These are phyloP conservation scores for Zoysia japonica DNA, from an alignment of 176 grass and related monocot species.

Conservation along the genomic window DNA sequence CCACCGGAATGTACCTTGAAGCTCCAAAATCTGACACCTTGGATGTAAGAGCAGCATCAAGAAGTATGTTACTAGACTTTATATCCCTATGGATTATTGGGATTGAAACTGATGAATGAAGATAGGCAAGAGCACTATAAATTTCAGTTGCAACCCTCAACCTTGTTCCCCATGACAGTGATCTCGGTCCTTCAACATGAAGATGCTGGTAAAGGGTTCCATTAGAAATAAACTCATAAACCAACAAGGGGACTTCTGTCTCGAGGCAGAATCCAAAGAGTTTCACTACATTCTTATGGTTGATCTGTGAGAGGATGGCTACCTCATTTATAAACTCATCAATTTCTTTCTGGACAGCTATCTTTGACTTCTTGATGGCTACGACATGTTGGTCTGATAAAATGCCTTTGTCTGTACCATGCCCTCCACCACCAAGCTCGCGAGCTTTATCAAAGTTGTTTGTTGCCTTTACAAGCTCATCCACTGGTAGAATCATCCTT, in stretches of 20 bases:
- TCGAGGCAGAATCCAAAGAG: neutral
- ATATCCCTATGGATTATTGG: constrained; percentile 33
- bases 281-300: neutral
- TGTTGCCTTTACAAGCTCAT: constrained; percentile 6
- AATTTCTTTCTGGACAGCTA: neutral
- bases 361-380: neutral
- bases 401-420: constrained; percentile 10
- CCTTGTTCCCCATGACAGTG: neutral
- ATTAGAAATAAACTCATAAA: constrained; percentile 8
- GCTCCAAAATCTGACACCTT: neutral
- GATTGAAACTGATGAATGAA: neutral
- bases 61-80: neutral
- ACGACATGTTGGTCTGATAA: neutral
- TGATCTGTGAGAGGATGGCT: neutral
- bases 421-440: constrained; percentile 7
- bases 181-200: neutral
- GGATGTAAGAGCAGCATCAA: neutral
- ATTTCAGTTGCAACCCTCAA: neutral
- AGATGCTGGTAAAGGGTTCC: neutral
- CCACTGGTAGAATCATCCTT: neutral
- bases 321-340: constrained; percentile 7
- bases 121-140: constrained; percentile 10
- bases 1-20: neutral
- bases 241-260: neutral
- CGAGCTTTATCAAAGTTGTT: constrained; percentile 31